Base-by-base conservation (phyloP, 75 land plant species). In the Ceratopteris richardii region DNA sequence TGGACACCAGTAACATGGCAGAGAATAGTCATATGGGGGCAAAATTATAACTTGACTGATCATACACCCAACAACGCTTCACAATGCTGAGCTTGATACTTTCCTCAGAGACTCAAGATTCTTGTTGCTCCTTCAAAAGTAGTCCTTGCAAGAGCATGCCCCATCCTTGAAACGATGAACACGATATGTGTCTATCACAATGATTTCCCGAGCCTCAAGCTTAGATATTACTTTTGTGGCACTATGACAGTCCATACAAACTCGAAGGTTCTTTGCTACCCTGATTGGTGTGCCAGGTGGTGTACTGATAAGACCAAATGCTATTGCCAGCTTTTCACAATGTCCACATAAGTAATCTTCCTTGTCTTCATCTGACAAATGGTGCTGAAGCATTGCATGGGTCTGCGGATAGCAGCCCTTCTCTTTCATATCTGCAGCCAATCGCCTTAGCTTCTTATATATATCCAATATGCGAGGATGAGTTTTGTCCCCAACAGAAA, bases 391-490 rank as follows among this genome's bases (percentile, higher is more conserved):
- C 39, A 39, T 71, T 23, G 68, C 58, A 21, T 63, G 40, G 1
- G 72, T 56, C 29, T 61, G 55, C 0, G 75, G 55, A 12, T 51
- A 64, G 46, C 61, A 72, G 1, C 77, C 82, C 0, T 31, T 39
- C 21, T 66, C 13, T 58, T 53, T 77, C 67, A 74, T 36, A 30
- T 62, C 60, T 37, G 54, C 55, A 1, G 65, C 50, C 23, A 80
- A 66, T 22, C 65, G 56, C 42, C 41, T 63, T 31, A 78, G 50
- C 82, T 61, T 74, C 7, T 9, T 31, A 20, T 73, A 57, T 44
- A 75, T 69, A 23, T 66, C 71, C 9, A 43, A 48, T 16, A 56
- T 54, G 22, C 68, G 60, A 0, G 82, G 77, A 53, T 76, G 71
- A 0, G 62, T 24, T 37, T 61, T 68, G 39, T 73, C 87, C 13